Conservation (phyloP, 805 yeast genomes). For the Candida peoriensis region DNA sequence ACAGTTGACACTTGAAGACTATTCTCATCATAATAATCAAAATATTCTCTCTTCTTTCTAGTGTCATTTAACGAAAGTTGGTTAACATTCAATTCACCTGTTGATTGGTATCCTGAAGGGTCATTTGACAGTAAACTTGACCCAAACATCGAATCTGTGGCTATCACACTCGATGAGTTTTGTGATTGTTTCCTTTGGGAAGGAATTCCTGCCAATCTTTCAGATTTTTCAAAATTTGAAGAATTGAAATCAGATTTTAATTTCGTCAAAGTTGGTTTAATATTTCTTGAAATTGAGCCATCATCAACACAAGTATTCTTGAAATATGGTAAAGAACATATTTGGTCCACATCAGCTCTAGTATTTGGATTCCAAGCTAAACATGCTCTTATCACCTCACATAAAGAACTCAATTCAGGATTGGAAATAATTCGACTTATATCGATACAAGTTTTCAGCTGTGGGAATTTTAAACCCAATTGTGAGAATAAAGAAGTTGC, state of each 20-base stretch:
- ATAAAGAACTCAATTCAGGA: slow-evolving; percentile 33
- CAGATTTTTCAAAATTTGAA: slow-evolving; percentile 10
- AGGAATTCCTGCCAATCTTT: slow-evolving; percentile 12
- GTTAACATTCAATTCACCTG: no score
- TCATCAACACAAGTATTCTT: slow-evolving; percentile 33
- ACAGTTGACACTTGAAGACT: no score
- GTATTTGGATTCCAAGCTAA: slow-evolving; percentile 74
- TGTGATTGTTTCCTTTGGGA: background rate
- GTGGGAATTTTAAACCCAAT: slow-evolving; percentile 54
- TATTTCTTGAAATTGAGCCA: background rate
- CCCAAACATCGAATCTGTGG: no score
- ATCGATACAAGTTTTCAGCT: slow-evolving; percentile 40
- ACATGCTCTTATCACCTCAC: slow-evolving; percentile 42
- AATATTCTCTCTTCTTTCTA: no score
- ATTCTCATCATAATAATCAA: no score
- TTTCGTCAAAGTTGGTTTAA: slow-evolving; percentile 1
- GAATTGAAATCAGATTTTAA: background rate
- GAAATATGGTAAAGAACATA: slow-evolving; percentile 53
- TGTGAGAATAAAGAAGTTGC: slow-evolving; percentile 47
- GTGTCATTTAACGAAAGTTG: no score
- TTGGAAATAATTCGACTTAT: slow-evolving; percentile 42
- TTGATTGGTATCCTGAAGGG: no score
- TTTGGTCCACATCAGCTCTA: slow-evolving; percentile 47
- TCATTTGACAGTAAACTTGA: no score
- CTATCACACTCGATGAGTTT: background rate